These are phyloP conservation scores for Brassica hybrid DNA, from an alignment of 441 rosid species.

Conservation along the genomic window DNA sequence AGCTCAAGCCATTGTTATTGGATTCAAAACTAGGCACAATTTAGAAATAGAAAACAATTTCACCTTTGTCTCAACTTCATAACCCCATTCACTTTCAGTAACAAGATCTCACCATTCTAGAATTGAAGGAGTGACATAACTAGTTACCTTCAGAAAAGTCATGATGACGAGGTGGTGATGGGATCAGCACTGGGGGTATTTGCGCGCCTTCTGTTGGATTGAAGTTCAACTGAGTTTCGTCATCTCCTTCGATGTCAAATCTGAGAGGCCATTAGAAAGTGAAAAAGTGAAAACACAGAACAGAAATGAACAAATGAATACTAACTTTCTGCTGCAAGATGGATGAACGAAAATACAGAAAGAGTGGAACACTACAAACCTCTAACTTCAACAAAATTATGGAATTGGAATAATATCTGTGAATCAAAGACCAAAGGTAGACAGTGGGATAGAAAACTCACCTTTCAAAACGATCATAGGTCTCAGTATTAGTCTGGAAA, in stretches of 20 bases:
- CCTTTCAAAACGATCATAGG: slow-evolving; percentile 77
- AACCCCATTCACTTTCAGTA: slow-evolving; percentile 15
- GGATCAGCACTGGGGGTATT: slow-evolving; percentile 54
- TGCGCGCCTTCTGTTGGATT: slow-evolving; percentile 55
- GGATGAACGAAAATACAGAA: slow-evolving; percentile 5
- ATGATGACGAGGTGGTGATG: slow-evolving; percentile 60
- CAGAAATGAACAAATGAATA: slow-evolving; percentile 11
- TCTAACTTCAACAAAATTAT: neutral
- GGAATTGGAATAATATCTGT: neutral
- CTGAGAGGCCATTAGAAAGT: slow-evolving; percentile 47
- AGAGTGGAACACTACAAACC: slow-evolving; percentile 18
- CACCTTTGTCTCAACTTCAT: slow-evolving; percentile 11
- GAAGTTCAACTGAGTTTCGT: slow-evolving; percentile 64
- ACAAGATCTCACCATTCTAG: slow-evolving; percentile 15
- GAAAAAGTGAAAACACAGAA: neutral
- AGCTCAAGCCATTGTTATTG: slow-evolving; percentile 27
- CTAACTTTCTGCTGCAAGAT: slow-evolving; percentile 26
- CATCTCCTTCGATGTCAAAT: slow-evolving; percentile 82
- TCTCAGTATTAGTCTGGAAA: slow-evolving; percentile 53
- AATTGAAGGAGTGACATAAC: slow-evolving; percentile 17
- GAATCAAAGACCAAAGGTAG: slow-evolving; percentile 7
- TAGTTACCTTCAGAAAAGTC: slow-evolving; percentile 64
- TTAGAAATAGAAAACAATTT: neutral
- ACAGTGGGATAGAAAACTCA: slow-evolving; percentile 34
- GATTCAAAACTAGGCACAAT: slow-evolving; percentile 3